These are phyloP conservation scores for Epithele typhae DNA, from an alignment of 768 basidiomycete genomes.

Conservation along the genomic window DNA sequence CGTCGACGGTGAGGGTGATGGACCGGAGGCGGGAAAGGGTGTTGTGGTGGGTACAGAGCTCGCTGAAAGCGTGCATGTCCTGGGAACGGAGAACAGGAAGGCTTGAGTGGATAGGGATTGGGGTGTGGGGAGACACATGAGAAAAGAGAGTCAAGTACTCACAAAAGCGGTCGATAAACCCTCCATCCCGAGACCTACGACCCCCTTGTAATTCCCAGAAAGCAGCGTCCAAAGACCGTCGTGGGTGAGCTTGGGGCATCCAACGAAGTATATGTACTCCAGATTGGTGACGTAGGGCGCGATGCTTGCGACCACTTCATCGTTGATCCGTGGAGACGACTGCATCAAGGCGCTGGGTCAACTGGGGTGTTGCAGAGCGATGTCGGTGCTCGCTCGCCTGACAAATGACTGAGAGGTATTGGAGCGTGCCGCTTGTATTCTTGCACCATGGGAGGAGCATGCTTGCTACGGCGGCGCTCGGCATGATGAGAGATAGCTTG, in stretches of 20 bases:
- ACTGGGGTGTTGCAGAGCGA: too few species aligned
- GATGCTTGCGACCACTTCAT: slow-evolving; percentile 46
- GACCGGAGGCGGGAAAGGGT: slow-evolving; percentile 44
- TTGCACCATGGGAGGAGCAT: slow-evolving; percentile 49
- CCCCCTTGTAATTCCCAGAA: slow-evolving; percentile 38
- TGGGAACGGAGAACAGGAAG: slow-evolving; percentile 21
- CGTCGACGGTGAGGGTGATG: slow-evolving; percentile 48
- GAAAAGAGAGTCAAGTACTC: slow-evolving; percentile 18
- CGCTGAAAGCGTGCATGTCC: slow-evolving; percentile 50
- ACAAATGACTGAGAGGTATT: slow-evolving; percentile 62
- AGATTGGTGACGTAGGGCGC: slow-evolving; percentile 47
- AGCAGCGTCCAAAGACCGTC: slow-evolving; percentile 51
- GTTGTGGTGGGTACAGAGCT: slow-evolving; percentile 29
- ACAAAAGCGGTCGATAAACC: slow-evolving; percentile 60
- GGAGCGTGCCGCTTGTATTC: slow-evolving; percentile 41
- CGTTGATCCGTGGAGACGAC: slow-evolving; percentile 57
- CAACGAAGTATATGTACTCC: slow-evolving; percentile 56
- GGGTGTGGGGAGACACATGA: too few species aligned
- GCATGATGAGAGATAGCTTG: slow-evolving; percentile 72
- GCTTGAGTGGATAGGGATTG: too few species aligned
- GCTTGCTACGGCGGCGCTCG: slow-evolving; percentile 48
- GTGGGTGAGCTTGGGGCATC: slow-evolving; percentile 68
- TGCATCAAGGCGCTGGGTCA: slow-evolving; percentile 21
- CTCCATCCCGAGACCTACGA: slow-evolving; percentile 57
- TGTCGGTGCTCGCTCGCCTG: slow-evolving; percentile 39